A percentile compares a stretch with the other conserved stretches of the same genome.
Conservation (phyloP, 768 basidiomycete genomes). For the Galerina marginata region DNA sequence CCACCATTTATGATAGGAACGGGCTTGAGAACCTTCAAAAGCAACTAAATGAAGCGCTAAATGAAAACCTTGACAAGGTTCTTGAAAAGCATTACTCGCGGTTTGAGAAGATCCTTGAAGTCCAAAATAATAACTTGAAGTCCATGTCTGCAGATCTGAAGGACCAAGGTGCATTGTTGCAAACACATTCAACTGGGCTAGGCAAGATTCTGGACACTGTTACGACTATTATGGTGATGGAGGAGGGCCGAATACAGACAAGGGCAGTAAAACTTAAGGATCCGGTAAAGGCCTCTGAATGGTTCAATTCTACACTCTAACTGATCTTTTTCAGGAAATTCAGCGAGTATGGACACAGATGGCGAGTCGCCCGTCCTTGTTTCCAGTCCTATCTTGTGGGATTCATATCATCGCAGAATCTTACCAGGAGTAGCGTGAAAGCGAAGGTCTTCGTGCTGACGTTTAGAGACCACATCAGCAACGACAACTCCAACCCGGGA, state of each 20-base stretch:
- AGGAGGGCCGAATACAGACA: conserved; percentile 11
- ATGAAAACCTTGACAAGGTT: conserved; percentile 10
- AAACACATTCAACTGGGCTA: neutral
- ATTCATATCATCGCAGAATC: neutral
- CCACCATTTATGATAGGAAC: neutral
- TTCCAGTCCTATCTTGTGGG: neutral
- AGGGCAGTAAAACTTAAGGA: conserved; percentile 17
- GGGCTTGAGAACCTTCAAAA: conserved; percentile 8
- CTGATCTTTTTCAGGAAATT: conserved; percentile 4
- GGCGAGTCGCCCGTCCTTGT: neutral
- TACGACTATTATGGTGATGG: conserved; percentile 11
- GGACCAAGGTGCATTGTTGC: conserved; percentile 9
- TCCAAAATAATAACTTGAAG: conserved; percentile 16
- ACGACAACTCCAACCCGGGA: neutral
- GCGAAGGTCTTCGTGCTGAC: conserved; percentile 18
- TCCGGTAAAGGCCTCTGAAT: neutral
- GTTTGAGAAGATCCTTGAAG: conserved; percentile 14
- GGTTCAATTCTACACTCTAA: neutral
- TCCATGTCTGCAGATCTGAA: conserved; percentile 8
- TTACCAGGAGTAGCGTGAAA: conserved; percentile 12
- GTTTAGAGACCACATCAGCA: conserved; percentile 10
- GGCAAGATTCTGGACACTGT: conserved; percentile 14
- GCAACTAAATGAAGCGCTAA: conserved; percentile 9
- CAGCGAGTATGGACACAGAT: conserved; percentile 11
- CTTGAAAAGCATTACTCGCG: conserved; percentile 8